These are phyloP conservation scores for Botryotinia calthae DNA, from an alignment of 2,329 filamentous ascomycete species.

Conservation along the genomic window DNA sequence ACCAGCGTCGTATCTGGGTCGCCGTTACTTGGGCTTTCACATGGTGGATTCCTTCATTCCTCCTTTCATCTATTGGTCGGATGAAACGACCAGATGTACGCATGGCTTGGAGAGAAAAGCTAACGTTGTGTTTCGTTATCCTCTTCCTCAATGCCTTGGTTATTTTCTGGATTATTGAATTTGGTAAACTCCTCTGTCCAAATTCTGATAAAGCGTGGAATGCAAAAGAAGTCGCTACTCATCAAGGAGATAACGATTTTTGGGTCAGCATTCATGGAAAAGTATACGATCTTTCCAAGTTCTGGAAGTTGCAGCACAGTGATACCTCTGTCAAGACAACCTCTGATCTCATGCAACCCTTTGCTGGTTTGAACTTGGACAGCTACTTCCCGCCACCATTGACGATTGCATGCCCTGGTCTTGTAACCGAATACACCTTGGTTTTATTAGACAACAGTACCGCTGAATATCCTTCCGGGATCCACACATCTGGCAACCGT, in stretches of 20 bases:
- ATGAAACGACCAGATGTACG: constrained; percentile 98
- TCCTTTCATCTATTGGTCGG: constrained; percentile 76
- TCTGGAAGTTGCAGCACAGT: constrained; percentile 82
- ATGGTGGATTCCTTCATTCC: constrained; percentile 89
- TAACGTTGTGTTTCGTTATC: constrained; percentile 80
- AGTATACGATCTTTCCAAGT: constrained; percentile 90
- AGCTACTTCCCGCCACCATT: constrained; percentile 84
- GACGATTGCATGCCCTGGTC: constrained; percentile 66
- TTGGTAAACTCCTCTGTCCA: constrained; percentile 83
- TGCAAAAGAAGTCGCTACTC: constrained; percentile 62
- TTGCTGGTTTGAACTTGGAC: constrained; percentile 77
- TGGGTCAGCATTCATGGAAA: constrained; percentile 84
- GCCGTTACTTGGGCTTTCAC: constrained; percentile 80
- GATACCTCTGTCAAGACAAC: constrained; percentile 63
- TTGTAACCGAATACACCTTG: constrained; percentile 60
- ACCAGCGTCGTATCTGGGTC: constrained; percentile 73
- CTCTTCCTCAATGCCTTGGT: constrained; percentile 75
- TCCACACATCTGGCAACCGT: constrained; percentile 68
- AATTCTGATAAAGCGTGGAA: constrained; percentile 91
- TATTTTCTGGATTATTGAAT: constrained; percentile 88
- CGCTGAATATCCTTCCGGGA: constrained; percentile 47
- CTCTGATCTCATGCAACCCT: constrained; percentile 65
- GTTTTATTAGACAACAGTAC: constrained; percentile 65
- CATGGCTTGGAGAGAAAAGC: constrained; percentile 95
- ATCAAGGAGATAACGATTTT: constrained; percentile 72